Evolutionary conservation across 2,329 filamentous ascomycete species (phyloP).

Genomic region (Fonsecaea multimorphosa): DNA sequence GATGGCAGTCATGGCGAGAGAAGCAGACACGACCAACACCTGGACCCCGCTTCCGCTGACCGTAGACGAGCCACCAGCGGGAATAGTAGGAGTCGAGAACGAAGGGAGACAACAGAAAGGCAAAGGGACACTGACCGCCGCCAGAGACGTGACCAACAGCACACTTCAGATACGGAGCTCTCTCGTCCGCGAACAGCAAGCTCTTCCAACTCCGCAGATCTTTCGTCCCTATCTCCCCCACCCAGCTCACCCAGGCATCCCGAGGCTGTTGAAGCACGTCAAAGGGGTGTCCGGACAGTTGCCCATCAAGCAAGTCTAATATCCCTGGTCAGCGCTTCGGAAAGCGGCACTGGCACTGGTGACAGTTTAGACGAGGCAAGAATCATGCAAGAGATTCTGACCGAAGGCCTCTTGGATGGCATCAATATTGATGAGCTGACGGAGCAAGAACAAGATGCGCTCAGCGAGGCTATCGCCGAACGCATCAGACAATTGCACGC

Average conservation of each 20-base stretch:
- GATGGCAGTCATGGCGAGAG: conserved; percentile 67
- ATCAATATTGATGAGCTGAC: conserved; percentile 89
- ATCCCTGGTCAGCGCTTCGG: conserved; percentile 80
- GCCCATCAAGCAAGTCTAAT: conserved; percentile 90
- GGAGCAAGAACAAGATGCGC: conserved; percentile 81
- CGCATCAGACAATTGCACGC: conserved; percentile 78
- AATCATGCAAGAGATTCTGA: conserved; percentile 85
- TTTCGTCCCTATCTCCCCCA: conserved; percentile 30
- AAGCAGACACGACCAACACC: conserved; percentile 56
- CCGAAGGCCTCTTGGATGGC: conserved; percentile 85
- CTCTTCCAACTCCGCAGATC: conserved; percentile 30
- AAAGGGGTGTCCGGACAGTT: conserved; percentile 62
- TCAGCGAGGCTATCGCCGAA: conserved; percentile 88
- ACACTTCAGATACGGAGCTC: conserved; percentile 16
- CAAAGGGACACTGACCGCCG: conserved; percentile 34
- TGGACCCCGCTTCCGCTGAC: conserved; percentile 27
- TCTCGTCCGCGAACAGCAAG: conserved; percentile 38
- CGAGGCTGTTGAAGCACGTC: conserved; percentile 42
- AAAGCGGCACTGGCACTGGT: conserved; percentile 55
- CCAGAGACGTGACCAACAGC: conserved; percentile 23
- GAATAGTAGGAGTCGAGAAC: conserved; percentile 48
- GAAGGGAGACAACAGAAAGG: conserved; percentile 48
- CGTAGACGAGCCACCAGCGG: conserved; percentile 25
- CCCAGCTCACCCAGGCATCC: conserved; percentile 37
- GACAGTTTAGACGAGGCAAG: conserved; percentile 81